These are phyloP conservation scores for Tricholoma matsutake DNA, from an alignment of 768 basidiomycete species.

Conservation along the genomic window DNA sequence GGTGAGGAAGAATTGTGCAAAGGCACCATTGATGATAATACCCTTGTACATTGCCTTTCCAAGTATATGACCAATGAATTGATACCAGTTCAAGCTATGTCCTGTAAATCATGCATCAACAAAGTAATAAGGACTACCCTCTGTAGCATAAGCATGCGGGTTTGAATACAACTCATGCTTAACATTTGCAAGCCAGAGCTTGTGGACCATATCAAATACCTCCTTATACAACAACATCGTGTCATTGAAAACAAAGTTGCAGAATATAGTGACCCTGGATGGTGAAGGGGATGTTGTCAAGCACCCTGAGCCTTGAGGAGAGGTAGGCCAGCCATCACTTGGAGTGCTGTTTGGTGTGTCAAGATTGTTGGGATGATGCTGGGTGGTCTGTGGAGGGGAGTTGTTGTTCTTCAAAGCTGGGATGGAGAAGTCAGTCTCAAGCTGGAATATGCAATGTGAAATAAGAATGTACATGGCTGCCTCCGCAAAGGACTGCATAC, in stretches of 20 bases:
- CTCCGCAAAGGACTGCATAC: constrained; percentile 71
- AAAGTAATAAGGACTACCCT: constrained; percentile 42
- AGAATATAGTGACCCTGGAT: constrained; percentile 94
- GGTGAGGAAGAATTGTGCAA: constrained; percentile 92
- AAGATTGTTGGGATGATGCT: not conserved
- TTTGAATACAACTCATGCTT: constrained; percentile 96
- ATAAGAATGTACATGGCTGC: constrained; percentile 67
- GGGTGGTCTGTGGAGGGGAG: constrained; percentile 24
- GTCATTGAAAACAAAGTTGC: constrained; percentile 77
- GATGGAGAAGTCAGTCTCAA: not conserved
- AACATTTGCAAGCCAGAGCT: constrained; percentile 87
- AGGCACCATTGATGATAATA: constrained; percentile 90
- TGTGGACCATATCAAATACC: constrained; percentile 91
- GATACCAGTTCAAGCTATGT: constrained; percentile 87
- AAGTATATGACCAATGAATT: constrained; percentile 88
- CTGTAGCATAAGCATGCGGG: constrained; percentile 87
- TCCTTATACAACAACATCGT: constrained; percentile 80
- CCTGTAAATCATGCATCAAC: constrained; percentile 36
- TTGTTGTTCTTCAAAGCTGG: constrained; percentile 65
- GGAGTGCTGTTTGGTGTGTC: not conserved
- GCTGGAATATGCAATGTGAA: not conserved
- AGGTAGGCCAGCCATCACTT: constrained; percentile 73
- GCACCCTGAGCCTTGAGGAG: constrained; percentile 82
- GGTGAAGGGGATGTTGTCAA: constrained; percentile 95
- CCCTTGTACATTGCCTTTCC: constrained; percentile 98